phyloP scores from a whole-genome alignment of 768 basidiomycete genomes.

The Boletus pseudo-olivaceus region DNA sequence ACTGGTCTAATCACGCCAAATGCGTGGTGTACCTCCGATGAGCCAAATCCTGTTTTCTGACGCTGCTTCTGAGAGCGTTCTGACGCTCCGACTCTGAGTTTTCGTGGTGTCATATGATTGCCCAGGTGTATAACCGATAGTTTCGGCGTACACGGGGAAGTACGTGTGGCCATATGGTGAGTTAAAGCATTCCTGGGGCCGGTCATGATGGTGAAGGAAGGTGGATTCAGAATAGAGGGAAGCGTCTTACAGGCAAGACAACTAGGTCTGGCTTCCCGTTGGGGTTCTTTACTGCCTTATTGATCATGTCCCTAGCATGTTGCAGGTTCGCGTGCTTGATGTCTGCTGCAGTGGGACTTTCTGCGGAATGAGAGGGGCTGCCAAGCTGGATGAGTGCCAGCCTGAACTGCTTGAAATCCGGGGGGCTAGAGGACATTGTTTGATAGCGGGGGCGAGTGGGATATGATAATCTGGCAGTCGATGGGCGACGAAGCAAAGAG shows the following conservation, averaged over 20 bases:
- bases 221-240: not conserved
- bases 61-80: constrained; percentile 77
- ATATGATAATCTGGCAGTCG: not conserved
- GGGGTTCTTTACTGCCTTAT: constrained; percentile 54
- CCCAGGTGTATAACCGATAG: constrained; percentile 59
- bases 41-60: constrained; percentile 80
- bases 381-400: constrained; percentile 91
- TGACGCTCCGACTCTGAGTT: constrained; percentile 71
- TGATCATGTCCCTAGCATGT: constrained; percentile 78
- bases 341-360: constrained; percentile 28
- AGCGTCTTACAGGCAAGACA: constrained; percentile 69
- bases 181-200: constrained; percentile 77
- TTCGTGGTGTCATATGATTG: constrained; percentile 52
- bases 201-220: not conserved
- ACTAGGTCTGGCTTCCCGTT: constrained; percentile 66
- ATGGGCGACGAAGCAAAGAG: constrained; percentile 11
- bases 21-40: constrained; percentile 70
- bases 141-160: constrained; percentile 84
- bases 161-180: constrained; percentile 77
- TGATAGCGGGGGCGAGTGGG: not conserved
- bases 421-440: constrained; percentile 31
- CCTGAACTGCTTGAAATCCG: constrained; percentile 65
- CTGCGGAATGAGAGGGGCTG: constrained; percentile 45
- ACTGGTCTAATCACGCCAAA: not conserved
- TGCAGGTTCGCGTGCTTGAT: constrained; percentile 72